A percentile compares a stretch with the other conserved stretches of the same genome.
These are phyloP conservation scores for Tilletia walkeri DNA, from an alignment of 1,284 basidiomycete genomes.

Conservation along the genomic window DNA sequence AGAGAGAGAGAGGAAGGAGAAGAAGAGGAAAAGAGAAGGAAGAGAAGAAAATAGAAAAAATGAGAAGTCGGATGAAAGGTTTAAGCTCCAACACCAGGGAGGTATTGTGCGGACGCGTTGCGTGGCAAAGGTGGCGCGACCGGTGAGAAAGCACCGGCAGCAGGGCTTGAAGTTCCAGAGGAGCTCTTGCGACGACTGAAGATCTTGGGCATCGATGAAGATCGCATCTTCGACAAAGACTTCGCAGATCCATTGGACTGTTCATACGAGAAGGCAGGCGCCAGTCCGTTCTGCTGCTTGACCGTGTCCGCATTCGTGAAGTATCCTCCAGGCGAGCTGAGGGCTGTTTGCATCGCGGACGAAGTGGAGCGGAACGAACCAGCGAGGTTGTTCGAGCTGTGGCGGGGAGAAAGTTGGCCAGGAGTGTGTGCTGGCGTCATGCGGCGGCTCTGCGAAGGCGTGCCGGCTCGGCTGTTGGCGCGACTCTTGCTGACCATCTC, in stretches of 20 bases:
- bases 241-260: not conserved
- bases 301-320: not conserved
- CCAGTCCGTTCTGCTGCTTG: not conserved
- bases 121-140: slow-evolving; percentile 10
- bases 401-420: not conserved
- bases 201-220: slow-evolving; percentile 12
- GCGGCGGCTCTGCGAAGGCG: slow-evolving; percentile 16
- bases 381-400: not conserved
- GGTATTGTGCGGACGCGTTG: slow-evolving; percentile 1
- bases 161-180: slow-evolving; percentile 3
- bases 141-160: not conserved
- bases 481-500: slow-evolving; percentile 10
- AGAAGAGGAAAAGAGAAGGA: not conserved
- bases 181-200: slow-evolving; percentile 14
- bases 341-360: not conserved
- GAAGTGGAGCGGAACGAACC: not conserved
- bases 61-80: not conserved
- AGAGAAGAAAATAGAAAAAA: not conserved
- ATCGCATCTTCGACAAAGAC: not conserved
- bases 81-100: slow-evolving; percentile 5
- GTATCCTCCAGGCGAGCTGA: slow-evolving; percentile 8
- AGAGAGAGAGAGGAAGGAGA: not conserved
- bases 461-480: not conserved
- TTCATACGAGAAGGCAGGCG: slow-evolving; percentile 1
- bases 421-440: slow-evolving; percentile 12